Base-by-base conservation (phyloP, 768 basidiomycete genomes). In the Amanita pseudoporphyria region DNA sequence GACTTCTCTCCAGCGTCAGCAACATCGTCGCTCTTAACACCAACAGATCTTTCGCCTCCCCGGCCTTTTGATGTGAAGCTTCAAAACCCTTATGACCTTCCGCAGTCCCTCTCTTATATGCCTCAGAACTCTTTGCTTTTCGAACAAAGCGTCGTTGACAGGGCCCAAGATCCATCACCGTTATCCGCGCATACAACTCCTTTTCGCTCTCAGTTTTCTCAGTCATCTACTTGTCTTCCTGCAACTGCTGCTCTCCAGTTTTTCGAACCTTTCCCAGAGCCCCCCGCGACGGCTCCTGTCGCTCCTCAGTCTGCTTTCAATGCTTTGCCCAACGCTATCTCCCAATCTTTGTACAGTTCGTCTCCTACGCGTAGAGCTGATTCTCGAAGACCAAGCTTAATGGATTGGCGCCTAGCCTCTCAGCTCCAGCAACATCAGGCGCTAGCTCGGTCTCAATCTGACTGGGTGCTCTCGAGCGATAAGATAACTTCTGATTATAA, bases 1-100 rank as follows among this genome's bases (percentile, higher is more conserved):
- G 84, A 87, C 57, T 73, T 85, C 52, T 87, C 84, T 37, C 85
- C 84, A 12, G 77, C 78, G 32, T 87, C 85, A 26, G 81, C 77
- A 1, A 73, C 82, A 13, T 85, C 84, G 33, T 77, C 80, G 14
- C 72, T 87, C 16, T 65, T 87, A 52, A 88, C 86, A 0, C 85
- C 86, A 1, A 81, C 83, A 35, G 84, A 87, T 57, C 68, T 82
- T 44, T 86, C 84, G 12, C 86, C 85, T 22, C 75, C 77, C 46
- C 76, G 74, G 45, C 61, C 73, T 13, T 79, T 81, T 57, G 81
- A 84, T 54, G 59, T 72, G 46, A 84, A 73, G 61, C 58, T 76
- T 38, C 69, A 74, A 53, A 66, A 73, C 38, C 67, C 76, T 24
- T 79, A 78, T 55, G 82, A 84, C 42, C 45, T 66, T 56, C 53